Evolutionary conservation across 495 filamentous ascomycete species (phyloP), one percentile per base, ranked within the genome.

Genomic region (Aspergillus egyptiacus): DNA sequence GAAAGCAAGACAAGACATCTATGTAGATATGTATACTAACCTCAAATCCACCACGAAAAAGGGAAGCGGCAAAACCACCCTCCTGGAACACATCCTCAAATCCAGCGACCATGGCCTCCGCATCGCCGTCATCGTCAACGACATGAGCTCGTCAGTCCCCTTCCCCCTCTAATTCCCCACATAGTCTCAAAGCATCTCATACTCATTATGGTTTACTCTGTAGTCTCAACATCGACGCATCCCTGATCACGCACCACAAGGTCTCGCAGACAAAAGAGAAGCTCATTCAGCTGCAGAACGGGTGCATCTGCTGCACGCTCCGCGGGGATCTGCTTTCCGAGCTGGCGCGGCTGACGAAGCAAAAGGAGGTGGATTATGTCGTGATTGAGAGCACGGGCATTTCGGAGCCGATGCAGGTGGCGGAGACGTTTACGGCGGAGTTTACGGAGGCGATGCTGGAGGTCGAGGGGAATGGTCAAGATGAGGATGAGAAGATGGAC

Each of bases 331-430:
- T 82, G 0, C 65, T 82, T 2, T 60, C 73, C 11, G 77, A 82
- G 51, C 65, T 81, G 6, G 75, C 72, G 1, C 68, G 61, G 1
- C 56, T 82, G 1, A 70, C 77, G 0, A 68, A 71, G 18, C 63
- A 71, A 14, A 66, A 71, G 6, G 67, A 64, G 13, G 70, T 81
- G 22, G 66, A 82, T 34, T 81, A 82, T 58, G 72, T 82, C 6
- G 57, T 82, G 15, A 79, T 82, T 46, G 79, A 82, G 52, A 80
- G 76, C 54, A 78, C 73, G 0, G 79, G 79, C 1, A 79, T 82
- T 20, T 81, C 77, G 53, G 79, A 82, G 55, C 79, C 79, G 2
- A 75, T 78, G 75, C 79, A 82, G 58, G 79, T 82, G 6, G 78
- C 79, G 6, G 78, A 81, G 60, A 81, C 76, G 0, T 82, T 82